Evolutionary conservation across 345 rosid genomes (phyloP), one percentile per base, ranked within the genome.

Genomic region (Hibiscus mutabilis): DNA sequence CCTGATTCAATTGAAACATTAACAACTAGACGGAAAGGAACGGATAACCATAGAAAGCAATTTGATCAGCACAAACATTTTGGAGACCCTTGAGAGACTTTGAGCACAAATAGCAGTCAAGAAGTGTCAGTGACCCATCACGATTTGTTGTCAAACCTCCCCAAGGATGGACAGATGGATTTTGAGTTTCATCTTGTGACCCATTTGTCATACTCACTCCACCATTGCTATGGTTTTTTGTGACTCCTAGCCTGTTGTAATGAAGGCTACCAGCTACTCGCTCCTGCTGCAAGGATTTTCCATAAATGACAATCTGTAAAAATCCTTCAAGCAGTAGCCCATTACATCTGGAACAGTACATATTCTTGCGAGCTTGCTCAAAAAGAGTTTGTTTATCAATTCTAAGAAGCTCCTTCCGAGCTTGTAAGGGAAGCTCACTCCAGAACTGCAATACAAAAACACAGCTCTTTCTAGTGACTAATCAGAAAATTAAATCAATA

Each of bases 351-450:
- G 99, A 95, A 60, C 99, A 95, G 67, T 87, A 95, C 97, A 92
- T 89, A 81, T 89, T 87, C 85, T 90, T 95, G 27, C 98, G 96
- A 79, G 98, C 98, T 83, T 89, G 94, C 87, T 92, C 98, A 76
- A 92, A 86, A 25, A 95, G 78, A 47, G 87, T 79, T 76, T 92
- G 99, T 78, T 92, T 95, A 75, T 95, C 94, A 73, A 92, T 83
- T 85, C 84, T 82, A 60, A 95, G 82, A 15, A 95, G 92, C 79
- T 86, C 83, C 68, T 82, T 84, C 62, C 92, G 83, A 37, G 85
- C 87, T 78, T 85, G 86, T 4, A 73, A 82, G 1, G 96, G 64
- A 56, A 90, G 70, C 78, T 86, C 94, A 80, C 83, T 84, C 99
- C 99, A 95, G 73, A 89, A 95, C 99, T 95, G 78, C 66, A 71